A percentile compares a stretch with the other conserved stretches of the same genome.
phyloP scores from a whole-genome alignment of 2,329 filamentous ascomycete genomes.

The Paracamarosporium sp. region DNA sequence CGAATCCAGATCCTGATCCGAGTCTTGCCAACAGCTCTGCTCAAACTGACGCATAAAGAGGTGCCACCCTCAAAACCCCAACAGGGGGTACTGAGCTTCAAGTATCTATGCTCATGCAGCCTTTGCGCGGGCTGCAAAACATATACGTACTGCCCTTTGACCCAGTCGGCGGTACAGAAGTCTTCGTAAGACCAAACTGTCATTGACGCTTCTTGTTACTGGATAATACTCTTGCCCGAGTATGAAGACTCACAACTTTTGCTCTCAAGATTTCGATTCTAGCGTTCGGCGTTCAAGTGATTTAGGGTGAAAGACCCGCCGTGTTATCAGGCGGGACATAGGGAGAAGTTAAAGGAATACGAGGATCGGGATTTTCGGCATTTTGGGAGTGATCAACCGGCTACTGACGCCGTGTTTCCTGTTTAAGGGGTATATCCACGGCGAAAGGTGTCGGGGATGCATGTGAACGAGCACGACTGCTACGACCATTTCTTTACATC shows the following conservation, averaged over 20 bases:
- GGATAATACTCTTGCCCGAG: neutral
- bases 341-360: constrained; percentile 5
- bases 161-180: neutral
- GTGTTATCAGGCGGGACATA: constrained; percentile 13
- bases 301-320: constrained; percentile 10
- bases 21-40: neutral
- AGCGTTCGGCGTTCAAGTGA: constrained; percentile 26
- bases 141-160: neutral
- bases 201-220: constrained; percentile 2
- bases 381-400: neutral
- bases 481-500: constrained; percentile 13
- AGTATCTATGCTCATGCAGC: neutral
- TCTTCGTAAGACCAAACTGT: constrained; percentile 13
- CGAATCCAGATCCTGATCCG: constrained; percentile 4
- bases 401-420: neutral
- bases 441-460: constrained; percentile 7
- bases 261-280: constrained; percentile 18
- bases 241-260: neutral
- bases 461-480: constrained; percentile 19
- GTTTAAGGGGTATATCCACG: constrained; percentile 6
- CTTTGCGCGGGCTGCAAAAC: neutral
- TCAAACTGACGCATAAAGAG: constrained; percentile 1
- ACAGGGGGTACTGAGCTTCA: too few species aligned
- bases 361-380: neutral
- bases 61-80: neutral